Conservation (phyloP, 1,284 basidiomycete species). For the Rhodotorula sp. region DNA sequence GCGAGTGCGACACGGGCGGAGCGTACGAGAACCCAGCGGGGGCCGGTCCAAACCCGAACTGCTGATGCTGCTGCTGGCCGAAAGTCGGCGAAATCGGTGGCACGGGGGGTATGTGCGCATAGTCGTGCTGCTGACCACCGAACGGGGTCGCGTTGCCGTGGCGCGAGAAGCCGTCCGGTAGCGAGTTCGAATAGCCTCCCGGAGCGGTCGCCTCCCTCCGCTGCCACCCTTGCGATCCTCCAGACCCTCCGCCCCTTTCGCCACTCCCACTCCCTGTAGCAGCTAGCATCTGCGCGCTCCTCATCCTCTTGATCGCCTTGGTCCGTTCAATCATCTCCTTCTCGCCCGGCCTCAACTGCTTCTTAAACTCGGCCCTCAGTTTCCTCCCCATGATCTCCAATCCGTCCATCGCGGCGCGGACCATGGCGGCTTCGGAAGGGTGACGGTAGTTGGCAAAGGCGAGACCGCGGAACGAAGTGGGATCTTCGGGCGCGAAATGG, state of each 20-base stretch:
- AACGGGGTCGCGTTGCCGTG: neutral
- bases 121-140: neutral
- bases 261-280: constrained; percentile 32
- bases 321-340: constrained; percentile 99
- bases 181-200: constrained; percentile 1
- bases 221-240: neutral
- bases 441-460: constrained; percentile 98
- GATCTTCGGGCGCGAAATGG: constrained; percentile 71
- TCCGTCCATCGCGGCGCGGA: constrained; percentile 11
- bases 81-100: neutral
- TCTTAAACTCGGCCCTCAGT: constrained; percentile 98
- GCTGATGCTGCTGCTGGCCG: neutral
- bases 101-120: neutral
- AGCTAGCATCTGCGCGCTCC: constrained; percentile 47
- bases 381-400: constrained; percentile 92
- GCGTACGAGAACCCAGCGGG: neutral
- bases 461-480: constrained; percentile 89
- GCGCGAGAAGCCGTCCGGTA: no score
- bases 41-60: neutral
- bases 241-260: neutral
- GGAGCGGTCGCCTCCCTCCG: constrained; percentile 18
- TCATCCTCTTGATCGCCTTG: constrained; percentile 97
- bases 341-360: constrained; percentile 96
- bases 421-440: constrained; percentile 66
- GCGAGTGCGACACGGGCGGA: neutral